Evolutionary conservation across 805 yeast genomes (phyloP).

Genomic region (Candida caryicola): DNA sequence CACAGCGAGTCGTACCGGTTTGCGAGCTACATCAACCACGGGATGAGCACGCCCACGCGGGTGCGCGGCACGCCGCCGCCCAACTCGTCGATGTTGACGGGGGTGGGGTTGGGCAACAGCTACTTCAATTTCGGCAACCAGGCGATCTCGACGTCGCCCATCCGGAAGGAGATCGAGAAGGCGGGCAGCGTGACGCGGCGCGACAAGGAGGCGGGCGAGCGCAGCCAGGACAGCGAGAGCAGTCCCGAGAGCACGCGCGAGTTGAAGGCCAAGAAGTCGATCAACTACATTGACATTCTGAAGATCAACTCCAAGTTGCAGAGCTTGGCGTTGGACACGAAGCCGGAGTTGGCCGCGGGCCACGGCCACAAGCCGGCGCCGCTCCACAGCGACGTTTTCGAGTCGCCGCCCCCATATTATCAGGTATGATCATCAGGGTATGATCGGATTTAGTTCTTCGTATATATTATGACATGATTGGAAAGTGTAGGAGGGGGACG

Average conservation of each 20-base stretch:
- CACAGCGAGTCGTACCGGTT: neutral
- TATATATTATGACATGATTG: no score
- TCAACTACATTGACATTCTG: constrained; percentile 26
- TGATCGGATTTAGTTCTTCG: constrained; percentile 1
- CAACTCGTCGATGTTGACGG: constrained; percentile 10
- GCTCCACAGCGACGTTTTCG: constrained; percentile 11
- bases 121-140: constrained; percentile 23
- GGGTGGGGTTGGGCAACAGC: constrained; percentile 40
- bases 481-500: no score
- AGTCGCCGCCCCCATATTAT: constrained; percentile 26
- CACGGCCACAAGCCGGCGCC: no score
- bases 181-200: neutral
- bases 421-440: constrained; percentile 10
- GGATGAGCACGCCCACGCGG: constrained; percentile 1
- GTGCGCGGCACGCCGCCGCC: neutral
- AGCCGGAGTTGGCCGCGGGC: no score
- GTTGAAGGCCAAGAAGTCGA: constrained; percentile 17
- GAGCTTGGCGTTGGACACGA: constrained; percentile 12
- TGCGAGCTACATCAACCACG: neutral
- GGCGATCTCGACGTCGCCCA: constrained; percentile 29
- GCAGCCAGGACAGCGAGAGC: neutral
- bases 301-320: constrained; percentile 24
- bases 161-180: constrained; percentile 14
- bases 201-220: neutral
- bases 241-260: constrained; percentile 7